A percentile compares a stretch with the other conserved stretches of the same genome.
These are phyloP conservation scores for Silene noctiflora DNA, from an alignment of 179 eudicot genomes.

Conservation along the genomic window DNA sequence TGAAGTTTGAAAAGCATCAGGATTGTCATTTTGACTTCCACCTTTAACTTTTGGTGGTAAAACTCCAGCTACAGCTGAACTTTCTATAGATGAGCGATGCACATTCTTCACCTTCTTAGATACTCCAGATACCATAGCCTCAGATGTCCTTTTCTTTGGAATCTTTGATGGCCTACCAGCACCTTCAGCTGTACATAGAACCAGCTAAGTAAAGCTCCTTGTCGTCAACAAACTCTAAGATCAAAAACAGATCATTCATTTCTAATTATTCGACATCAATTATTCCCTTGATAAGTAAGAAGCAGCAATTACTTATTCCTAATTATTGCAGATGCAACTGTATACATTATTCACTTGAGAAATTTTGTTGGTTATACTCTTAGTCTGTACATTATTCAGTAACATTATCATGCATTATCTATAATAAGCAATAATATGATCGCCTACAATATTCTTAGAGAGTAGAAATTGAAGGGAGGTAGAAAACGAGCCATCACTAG, in stretches of 20 bases:
- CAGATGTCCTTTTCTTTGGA: slow-evolving; percentile 36
- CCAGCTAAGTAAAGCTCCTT: slow-evolving; percentile 7
- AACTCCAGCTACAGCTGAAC: slow-evolving; percentile 15
- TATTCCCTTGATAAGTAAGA: background rate
- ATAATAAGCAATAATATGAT: background rate
- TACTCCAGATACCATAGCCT: slow-evolving; percentile 29
- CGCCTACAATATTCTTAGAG: background rate
- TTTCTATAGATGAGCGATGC: slow-evolving; percentile 22
- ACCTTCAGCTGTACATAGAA: slow-evolving; percentile 32
- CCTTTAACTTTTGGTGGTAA: slow-evolving; percentile 18
- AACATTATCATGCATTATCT: background rate
- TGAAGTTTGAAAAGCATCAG: slow-evolving; percentile 20
- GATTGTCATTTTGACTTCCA: slow-evolving; percentile 19
- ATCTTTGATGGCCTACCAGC: slow-evolving; percentile 25
- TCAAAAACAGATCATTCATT: slow-evolving; percentile 4
- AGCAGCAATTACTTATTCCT: background rate
- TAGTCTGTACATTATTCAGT: no score
- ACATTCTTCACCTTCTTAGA: slow-evolving; percentile 31
- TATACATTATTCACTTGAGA: background rate
- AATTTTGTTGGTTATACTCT: background rate
- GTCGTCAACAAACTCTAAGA: background rate
- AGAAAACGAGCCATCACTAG: background rate
- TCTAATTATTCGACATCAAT: background rate
- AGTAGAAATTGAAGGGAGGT: background rate
- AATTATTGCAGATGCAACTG: background rate